phyloP scores from a whole-genome alignment of 345 rosid species.

The Schrenkiella parvula region DNA sequence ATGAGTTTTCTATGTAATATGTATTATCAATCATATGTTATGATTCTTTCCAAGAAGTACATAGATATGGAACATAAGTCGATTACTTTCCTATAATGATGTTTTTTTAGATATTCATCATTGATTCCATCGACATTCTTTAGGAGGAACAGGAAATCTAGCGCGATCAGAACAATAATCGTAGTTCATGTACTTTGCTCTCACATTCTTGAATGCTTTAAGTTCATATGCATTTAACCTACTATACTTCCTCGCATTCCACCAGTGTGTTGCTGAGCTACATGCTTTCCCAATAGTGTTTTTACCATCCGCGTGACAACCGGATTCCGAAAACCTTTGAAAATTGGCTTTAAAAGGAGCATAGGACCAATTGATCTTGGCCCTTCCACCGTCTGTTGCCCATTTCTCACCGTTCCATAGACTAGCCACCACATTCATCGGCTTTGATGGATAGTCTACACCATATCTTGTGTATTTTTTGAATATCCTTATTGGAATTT shows the following conservation, averaged over 20 bases:
- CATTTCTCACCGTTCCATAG: conserved; percentile 62
- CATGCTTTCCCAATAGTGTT: background rate
- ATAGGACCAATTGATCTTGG: conserved; percentile 51
- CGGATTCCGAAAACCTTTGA: conserved; percentile 39
- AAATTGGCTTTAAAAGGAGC: conserved; percentile 58
- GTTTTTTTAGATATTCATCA: background rate
- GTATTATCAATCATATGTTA: no score
- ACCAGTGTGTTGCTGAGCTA: conserved; percentile 33
- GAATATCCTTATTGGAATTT: conserved; percentile 56
- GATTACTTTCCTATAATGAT: background rate
- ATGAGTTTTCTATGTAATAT: no score
- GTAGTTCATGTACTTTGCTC: conserved; percentile 21
- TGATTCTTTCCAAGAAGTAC: no score
- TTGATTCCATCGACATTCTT: conserved; percentile 22
- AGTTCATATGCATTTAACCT: conserved; percentile 4
- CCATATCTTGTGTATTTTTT: conserved; percentile 42
- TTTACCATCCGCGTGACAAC: conserved; percentile 28
- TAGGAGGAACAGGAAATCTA: conserved; percentile 1
- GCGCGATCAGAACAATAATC: conserved; percentile 22
- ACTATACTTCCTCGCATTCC: conserved; percentile 41
- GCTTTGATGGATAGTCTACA: conserved; percentile 42
- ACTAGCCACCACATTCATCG: conserved; percentile 57
- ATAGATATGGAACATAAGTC: no score
- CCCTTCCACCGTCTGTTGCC: conserved; percentile 61
- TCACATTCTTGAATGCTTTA: background rate